phyloP scores from a whole-genome alignment of 83 land plant genomes.

The Thuja plicata region DNA sequence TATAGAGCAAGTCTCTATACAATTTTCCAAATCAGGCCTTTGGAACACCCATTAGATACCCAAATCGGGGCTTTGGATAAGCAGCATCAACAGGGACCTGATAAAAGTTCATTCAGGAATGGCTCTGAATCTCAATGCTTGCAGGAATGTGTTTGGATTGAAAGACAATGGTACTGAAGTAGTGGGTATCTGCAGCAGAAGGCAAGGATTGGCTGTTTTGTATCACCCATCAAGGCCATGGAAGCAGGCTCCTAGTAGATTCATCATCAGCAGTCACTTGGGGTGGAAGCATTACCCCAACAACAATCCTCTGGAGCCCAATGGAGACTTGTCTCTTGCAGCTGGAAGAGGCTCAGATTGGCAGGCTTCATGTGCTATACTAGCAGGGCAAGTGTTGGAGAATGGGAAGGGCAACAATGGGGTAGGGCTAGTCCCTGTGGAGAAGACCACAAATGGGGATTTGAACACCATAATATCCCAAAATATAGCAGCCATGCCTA shows the following conservation, averaged over 20 bases:
- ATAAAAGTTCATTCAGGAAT: background rate
- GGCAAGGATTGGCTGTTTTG: conserved; percentile 1
- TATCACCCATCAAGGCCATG: background rate
- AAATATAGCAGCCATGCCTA: conserved; percentile 16
- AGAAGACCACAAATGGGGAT: background rate
- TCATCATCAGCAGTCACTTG: background rate
- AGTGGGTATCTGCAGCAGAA: background rate
- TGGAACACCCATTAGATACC: background rate
- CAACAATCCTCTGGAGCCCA: conserved; percentile 8
- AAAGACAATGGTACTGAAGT: background rate
- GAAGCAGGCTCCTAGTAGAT: background rate
- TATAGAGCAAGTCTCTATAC: background rate
- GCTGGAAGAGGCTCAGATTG: conserved; percentile 39
- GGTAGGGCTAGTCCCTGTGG: conserved; percentile 11
- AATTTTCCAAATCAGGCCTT: background rate
- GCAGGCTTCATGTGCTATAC: conserved; percentile 71
- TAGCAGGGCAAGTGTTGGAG: conserved; percentile 36
- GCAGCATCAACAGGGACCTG: background rate
- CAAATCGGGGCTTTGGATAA: background rate
- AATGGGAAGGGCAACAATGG: conserved; percentile 17
- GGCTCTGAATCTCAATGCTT: conserved; percentile 2
- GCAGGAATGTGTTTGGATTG: background rate
- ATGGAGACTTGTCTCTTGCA: conserved; percentile 10
- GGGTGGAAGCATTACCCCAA: background rate
- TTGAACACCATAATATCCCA: background rate